Base-by-base conservation (phyloP, 768 basidiomycete genomes). In the Phylloporus rhodoxanthus region DNA sequence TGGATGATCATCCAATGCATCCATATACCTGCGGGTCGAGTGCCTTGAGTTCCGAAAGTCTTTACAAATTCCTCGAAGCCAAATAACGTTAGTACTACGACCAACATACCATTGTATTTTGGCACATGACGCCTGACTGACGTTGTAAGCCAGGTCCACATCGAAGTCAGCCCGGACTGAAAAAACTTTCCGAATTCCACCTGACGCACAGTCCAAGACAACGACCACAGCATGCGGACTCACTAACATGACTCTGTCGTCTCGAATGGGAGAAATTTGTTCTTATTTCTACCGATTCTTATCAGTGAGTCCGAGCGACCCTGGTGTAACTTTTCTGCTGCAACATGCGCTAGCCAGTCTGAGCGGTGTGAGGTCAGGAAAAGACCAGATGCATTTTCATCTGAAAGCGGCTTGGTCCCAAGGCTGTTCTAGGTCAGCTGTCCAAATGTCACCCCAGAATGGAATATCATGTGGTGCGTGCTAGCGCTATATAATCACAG, bases 371-470 rank as follows among this genome's bases (percentile, higher is more conserved):
- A 21, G 43, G n/a, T 2, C 42, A 19, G 26, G 26, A 14, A 33
- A 8, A 11, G 36, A 37, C 36, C 19, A 37, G 33, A 14, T 10
- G 36, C 21, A 21, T 13, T 39, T 39, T 8, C 40, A 28, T 11
- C 33, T 45, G 37, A 45, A 45, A 46, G 48, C 34, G 39, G 38
- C 28, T 33, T 47, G 30, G 43, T 39, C 13, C 38, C 4, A 39
- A 37, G 36, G 38, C 17, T 20, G 19, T 52, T 53, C 48, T 10
- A 34, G 29, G 47, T 45, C 59, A 56, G 47, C 54, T 58, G 62
- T 46, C 52, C 11, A 36, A 33, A 33, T 30, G 60, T 52, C 60
- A 45, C 32, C 60, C 59, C 51, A 48, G 52, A 61, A 62, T 50
- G 41, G 62, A 53, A 55, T 36, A 30, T 48, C 57, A 55, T 53